These are phyloP conservation scores for Leccinum sublutescens DNA, from an alignment of 768 basidiomycete species.

Conservation along the genomic window DNA sequence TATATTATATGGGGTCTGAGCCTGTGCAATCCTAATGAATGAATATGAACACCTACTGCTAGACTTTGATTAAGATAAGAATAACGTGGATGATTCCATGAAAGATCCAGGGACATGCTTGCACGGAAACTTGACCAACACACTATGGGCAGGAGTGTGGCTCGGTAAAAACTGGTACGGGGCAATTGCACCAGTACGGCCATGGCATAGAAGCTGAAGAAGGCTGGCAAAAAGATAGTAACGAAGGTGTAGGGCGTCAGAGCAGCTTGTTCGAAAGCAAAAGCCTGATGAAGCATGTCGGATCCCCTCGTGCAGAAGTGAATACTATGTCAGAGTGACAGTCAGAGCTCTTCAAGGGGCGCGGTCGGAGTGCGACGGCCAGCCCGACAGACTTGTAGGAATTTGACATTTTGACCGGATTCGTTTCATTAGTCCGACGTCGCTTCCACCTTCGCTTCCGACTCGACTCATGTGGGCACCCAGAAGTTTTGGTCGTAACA, in stretches of 20 bases:
- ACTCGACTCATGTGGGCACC: too few relatives aligned
- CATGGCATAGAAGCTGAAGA: constrained; percentile 48
- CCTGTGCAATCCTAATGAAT: too few relatives aligned
- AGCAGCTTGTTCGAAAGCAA: constrained; percentile 15
- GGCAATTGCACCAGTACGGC: constrained; percentile 54
- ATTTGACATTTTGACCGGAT: not conserved
- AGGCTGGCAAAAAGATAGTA: constrained; percentile 40
- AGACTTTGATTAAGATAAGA: constrained; percentile 23
- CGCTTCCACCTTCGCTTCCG: too few relatives aligned
- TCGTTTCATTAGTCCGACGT: too few relatives aligned
- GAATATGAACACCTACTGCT: constrained; percentile 12
- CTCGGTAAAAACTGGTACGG: constrained; percentile 41
- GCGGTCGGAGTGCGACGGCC: not conserved
- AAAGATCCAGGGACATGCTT: constrained; percentile 27
- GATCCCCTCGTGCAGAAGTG: constrained; percentile 4
- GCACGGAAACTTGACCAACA: constrained; percentile 44
- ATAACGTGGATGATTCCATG: constrained; percentile 11
- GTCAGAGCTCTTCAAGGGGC: not conserved
- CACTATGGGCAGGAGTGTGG: constrained; percentile 49
- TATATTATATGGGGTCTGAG: constrained; percentile 7
- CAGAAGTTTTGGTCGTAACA: too few relatives aligned
- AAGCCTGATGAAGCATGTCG: constrained; percentile 9
- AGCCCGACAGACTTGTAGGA: too few relatives aligned
- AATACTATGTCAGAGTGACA: not conserved
- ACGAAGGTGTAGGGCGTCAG: constrained; percentile 30